Conservation (phyloP, 805 yeast genomes). For the Pichia cabralensis region DNA sequence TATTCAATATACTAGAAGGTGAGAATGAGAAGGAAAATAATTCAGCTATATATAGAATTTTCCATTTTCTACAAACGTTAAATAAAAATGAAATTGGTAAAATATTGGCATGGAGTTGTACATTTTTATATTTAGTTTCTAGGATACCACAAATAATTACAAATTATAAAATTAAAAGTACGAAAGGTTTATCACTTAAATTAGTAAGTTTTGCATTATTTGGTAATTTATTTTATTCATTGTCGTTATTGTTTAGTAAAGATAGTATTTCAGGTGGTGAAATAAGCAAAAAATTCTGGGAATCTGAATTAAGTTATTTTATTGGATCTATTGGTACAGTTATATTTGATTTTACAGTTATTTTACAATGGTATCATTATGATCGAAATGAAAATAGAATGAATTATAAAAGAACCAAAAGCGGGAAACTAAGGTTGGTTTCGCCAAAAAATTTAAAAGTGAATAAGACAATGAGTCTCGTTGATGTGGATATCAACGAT, state of each 20-base stretch:
- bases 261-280: conserved; percentile 28
- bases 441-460: background rate
- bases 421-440: conserved; percentile 1
- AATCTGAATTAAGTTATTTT: conserved; percentile 30
- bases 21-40: conserved; percentile 11
- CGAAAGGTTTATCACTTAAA: conserved; percentile 41
- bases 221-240: conserved; percentile 41
- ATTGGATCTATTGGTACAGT: conserved; percentile 46
- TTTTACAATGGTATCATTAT: conserved; percentile 33
- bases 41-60: conserved; percentile 15
- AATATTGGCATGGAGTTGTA: conserved; percentile 42
- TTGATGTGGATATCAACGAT: background rate
- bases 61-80: conserved; percentile 12
- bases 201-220: conserved; percentile 38
- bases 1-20: too few relatives aligned
- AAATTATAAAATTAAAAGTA: conserved; percentile 36
- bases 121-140: conserved; percentile 37
- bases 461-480: too few relatives aligned
- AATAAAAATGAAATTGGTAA: conserved; percentile 17
- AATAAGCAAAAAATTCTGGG: conserved; percentile 30
- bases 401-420: conserved; percentile 1
- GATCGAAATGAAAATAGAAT: conserved; percentile 19
- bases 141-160: conserved; percentile 43
- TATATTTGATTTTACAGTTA: conserved; percentile 33
- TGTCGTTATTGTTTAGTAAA: conserved; percentile 37